Conservation (phyloP, 2,329 filamentous ascomycete genomes). For the Blastomyces emzantsi region DNA sequence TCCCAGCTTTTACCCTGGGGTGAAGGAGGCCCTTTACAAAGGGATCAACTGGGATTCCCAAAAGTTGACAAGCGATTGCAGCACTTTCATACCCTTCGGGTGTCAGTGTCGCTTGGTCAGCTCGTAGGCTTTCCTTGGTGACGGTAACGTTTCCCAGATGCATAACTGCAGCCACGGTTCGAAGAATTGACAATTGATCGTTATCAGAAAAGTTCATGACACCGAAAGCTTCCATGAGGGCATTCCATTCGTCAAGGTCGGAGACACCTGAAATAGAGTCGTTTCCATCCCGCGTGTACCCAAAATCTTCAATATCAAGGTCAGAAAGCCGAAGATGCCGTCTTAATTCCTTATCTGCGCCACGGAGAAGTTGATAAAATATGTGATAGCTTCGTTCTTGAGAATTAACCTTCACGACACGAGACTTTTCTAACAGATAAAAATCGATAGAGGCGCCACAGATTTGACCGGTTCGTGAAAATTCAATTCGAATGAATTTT, state of each 20-base stretch:
- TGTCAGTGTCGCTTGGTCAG: conserved; percentile 78
- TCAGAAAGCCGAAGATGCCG: conserved; percentile 67
- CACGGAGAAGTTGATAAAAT: conserved; percentile 90
- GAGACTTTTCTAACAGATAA: conserved; percentile 97
- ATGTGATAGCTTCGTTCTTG: conserved; percentile 95
- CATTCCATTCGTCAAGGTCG: conserved; percentile 82
- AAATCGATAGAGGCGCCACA: conserved; percentile 96
- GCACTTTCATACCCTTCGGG: conserved; percentile 66
- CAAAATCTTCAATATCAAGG: conserved; percentile 73
- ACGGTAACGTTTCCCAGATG: conserved; percentile 90
- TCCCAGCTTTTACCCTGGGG: conserved; percentile 86
- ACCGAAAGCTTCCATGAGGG: conserved; percentile 81
- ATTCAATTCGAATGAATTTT: conserved; percentile 97
- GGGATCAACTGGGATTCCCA: conserved; percentile 74
- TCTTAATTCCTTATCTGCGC: conserved; percentile 64
- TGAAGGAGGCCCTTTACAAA: conserved; percentile 86
- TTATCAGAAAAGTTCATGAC: conserved; percentile 87
- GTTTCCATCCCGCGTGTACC: conserved; percentile 85
- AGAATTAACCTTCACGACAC: conserved; percentile 78
- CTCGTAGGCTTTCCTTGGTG: conserved; percentile 79
- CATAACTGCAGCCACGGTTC: conserved; percentile 81
- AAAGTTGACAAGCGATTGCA: conserved; percentile 67
- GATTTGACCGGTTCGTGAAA: conserved; percentile 78
- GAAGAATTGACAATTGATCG: conserved; percentile 74
- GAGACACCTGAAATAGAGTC: conserved; percentile 86